phyloP scores from a whole-genome alignment of 805 yeast genomes.

The Phaffomyces antillensis region DNA sequence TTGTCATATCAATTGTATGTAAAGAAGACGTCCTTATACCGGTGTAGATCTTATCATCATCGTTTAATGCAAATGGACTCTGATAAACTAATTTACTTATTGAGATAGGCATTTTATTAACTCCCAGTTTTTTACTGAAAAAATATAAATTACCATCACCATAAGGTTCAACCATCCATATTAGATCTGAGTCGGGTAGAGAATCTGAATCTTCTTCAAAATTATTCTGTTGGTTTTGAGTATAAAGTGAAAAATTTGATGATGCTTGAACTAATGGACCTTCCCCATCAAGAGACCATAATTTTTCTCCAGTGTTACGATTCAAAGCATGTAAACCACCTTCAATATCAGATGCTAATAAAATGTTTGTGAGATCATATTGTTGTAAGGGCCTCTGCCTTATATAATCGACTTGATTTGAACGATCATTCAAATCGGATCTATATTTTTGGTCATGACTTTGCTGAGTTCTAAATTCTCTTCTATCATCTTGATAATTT shows the following conservation, averaged over 20 bases:
- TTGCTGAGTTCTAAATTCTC: not conserved
- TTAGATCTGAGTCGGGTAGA: constrained; percentile 27
- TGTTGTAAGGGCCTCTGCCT: constrained; percentile 42
- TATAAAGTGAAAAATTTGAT: constrained; percentile 14
- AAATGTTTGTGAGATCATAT: constrained; percentile 63
- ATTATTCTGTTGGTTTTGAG: constrained; percentile 3
- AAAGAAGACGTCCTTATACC: constrained; percentile 75
- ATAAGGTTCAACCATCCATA: constrained; percentile 89
- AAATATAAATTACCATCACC: constrained; percentile 79
- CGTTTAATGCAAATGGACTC: constrained; percentile 74
- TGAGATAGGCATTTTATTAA: constrained; percentile 75
- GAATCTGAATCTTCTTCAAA: not conserved
- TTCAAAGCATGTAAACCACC: constrained; percentile 81
- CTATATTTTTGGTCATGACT: not conserved
- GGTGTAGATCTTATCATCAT: constrained; percentile 77
- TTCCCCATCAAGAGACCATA: constrained; percentile 70
- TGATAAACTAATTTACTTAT: constrained; percentile 70
- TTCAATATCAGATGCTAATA: constrained; percentile 75
- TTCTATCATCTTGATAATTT: not conserved
- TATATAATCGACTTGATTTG: not conserved
- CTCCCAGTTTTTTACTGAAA: constrained; percentile 66
- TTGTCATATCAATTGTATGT: constrained; percentile 61
- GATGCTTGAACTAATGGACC: constrained; percentile 50
- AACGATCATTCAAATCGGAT: constrained; percentile 1
- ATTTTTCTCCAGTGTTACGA: constrained; percentile 61